Base-by-base conservation (phyloP, 768 basidiomycete genomes). In the Lentinula raphanica region DNA sequence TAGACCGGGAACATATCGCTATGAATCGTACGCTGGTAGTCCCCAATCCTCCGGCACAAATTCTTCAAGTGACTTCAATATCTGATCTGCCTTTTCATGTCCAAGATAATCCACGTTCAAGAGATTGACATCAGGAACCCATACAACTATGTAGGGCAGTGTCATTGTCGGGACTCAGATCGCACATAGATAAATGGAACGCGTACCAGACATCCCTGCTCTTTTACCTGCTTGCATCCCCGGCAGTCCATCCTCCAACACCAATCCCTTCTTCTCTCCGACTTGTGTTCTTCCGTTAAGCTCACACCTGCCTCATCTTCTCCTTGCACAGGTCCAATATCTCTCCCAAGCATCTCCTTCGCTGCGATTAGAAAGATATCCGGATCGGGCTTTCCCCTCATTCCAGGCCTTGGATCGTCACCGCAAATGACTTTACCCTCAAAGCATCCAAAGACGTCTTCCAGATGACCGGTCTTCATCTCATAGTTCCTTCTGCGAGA, bases 1-100 rank as follows among this genome's bases (percentile, higher is more conserved):
- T n/a, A n/a, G n/a, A n/a, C n/a, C n/a, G n/a, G n/a, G n/a, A n/a
- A n/a, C n/a, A n/a, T n/a, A n/a, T n/a, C n/a, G n/a, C 32, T 35
- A 35, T 35, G 32, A 35, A 40, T 62, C 56, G 65, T 87, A 93
- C 11, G 88, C 79, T 19, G 92, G 92, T 28, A 94, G 74, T 2
- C 90, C 92, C 90, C 90, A 94, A 40, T 87, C 75, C 61, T 90
- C 86, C 0, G 92, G 91, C n/a, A 75, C 74, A 62, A 95, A 94
- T 5, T 86, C 79, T 60, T 86, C 84, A 13, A 94, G 66, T 4
- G 88, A 85, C 42, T 64, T 66, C 5, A 93, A 67, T 1, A 77
- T 78, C 64, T 82, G 77, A 63, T 92, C 85, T 11, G 88, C 78
- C 63, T 64, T 70, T 68, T 85, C 79, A n/a, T 71, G 64, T 11